A percentile compares a stretch with the other conserved stretches of the same genome.
Evolutionary conservation across 2,329 filamentous ascomycete species (phyloP).

Genomic region (Alternaria arbusti): DNA sequence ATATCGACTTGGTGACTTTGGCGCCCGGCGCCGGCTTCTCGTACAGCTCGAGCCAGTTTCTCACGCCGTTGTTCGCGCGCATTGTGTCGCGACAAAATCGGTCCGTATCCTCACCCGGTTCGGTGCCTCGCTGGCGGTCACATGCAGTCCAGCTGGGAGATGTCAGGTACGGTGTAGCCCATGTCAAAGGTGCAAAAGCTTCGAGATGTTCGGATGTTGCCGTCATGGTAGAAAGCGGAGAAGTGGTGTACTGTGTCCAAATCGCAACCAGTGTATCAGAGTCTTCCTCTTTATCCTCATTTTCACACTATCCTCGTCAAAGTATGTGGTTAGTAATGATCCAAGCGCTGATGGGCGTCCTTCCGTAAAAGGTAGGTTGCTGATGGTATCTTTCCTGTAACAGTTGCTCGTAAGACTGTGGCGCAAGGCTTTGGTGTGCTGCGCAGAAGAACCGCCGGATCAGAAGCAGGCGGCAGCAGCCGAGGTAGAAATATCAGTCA

Average conservation of each 20-base stretch:
- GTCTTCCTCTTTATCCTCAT: not conserved
- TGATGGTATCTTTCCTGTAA: not conserved
- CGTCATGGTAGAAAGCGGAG: slow-evolving; percentile 9
- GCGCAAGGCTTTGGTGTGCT: not conserved
- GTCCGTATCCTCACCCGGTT: slow-evolving; percentile 13
- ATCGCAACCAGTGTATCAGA: not conserved
- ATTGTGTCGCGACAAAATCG: slow-evolving; percentile 26
- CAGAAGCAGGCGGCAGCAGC: not conserved
- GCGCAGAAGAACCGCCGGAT: not conserved
- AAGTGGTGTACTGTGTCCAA: not conserved
- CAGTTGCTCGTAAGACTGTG: not conserved
- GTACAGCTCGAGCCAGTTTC: slow-evolving; percentile 29
- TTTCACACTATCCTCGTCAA: not conserved
- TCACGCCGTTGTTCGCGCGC: slow-evolving; percentile 21
- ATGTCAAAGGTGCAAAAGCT: slow-evolving; percentile 27
- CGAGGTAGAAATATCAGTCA: not conserved
- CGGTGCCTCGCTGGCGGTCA: slow-evolving; percentile 20
- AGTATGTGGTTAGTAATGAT: not conserved
- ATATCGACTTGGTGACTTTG: slow-evolving; percentile 16
- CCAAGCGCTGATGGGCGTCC: not conserved
- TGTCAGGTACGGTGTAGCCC: slow-evolving; percentile 30
- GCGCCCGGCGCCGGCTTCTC: slow-evolving; percentile 22
- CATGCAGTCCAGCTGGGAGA: slow-evolving; percentile 24
- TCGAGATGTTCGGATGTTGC: slow-evolving; percentile 18
- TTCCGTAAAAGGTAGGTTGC: not conserved